Evolutionary conservation across 2,329 filamentous ascomycete species (phyloP), one percentile per base, ranked within the genome.

Genomic region (Coniochaeta hoffmannii): DNA sequence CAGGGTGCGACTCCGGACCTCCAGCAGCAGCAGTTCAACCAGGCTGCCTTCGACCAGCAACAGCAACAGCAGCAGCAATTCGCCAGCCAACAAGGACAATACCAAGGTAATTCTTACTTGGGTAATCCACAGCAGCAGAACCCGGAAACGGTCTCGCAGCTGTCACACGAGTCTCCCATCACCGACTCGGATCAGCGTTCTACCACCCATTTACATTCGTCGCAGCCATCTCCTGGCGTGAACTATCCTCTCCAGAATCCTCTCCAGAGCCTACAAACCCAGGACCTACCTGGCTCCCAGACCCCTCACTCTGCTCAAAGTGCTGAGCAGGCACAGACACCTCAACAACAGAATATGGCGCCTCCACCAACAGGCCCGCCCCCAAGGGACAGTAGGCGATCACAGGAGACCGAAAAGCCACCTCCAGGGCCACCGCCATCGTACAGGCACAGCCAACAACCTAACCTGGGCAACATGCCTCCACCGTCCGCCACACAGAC

Each of bases 151-250:
- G 68, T 82, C 35, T 86, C 82, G 7, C 82, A 85, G 67, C 66
- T 83, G 61, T 86, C 83, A 65, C 76, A 80, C 73, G 83, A 86
- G 57, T 85, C 82, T 32, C 78, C 77, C 34, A 66, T 76, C 17
- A 71, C 73, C 41, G 81, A 83, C 59, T 71, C 72, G 36, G 79
- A 81, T 57, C 70, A 72, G 55, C 65, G 63, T 50, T 65, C 72
- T 58, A 65, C 69, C 26, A 61, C 59, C 59, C 72, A 71, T 60
- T 63, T 72, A 54, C 74, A 78, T 32, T 72, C 74, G 53, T 65
- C 69, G 50, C 75, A 76, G 59, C 66, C 68, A n/a, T 73, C 75
- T 11, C 71, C 76, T 26, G 69, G 72, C 55, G 64, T 74, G 56
- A 73, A 68, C 58, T 73, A 73, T 65, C 63, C 66, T 6, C 57